Base-by-base conservation (phyloP, 768 basidiomycete species). In the Gloeopeniophorella convolvens region DNA sequence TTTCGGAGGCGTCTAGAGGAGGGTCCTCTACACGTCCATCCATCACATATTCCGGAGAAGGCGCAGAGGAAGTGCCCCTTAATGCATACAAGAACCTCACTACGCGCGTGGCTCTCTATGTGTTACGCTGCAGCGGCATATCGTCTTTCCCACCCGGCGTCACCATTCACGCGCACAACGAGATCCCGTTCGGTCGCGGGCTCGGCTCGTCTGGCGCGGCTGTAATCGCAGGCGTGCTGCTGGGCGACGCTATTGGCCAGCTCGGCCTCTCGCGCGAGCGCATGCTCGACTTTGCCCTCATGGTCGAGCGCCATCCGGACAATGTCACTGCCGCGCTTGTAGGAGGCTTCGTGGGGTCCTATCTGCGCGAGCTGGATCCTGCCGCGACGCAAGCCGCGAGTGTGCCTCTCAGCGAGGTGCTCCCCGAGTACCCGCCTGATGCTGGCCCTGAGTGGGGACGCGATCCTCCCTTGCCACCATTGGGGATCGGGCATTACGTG, bases 281-380 rank as follows among this genome's bases (percentile, higher is more conserved):
- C 21, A 72, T 95, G 60, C 80, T 98, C 54, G 96, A 99, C 70
- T 95, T 89, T 63, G 94, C 95, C 1, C 76, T 99, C 46, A 99
- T 99, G 96, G 93, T 99, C 62, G 96, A 99, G 69, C 79, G 96
- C 15, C 96, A 99, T 65, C 96, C 96, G 13, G 96, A 99, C 68
- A 99, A 99, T 66, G 94, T 99, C 63, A 96, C 96, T 0, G 96
- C 96, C 2, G 95, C 94, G 0, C 80, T 99, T 31, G 78, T 97
- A 15, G 96, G 96, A 30, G 96, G 96, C 0, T 98, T 99, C 67
- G 90, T 97, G 21, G 96, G 96, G 16, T 89, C 88, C 3, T 99
- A 98, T 72, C 77, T 98, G 45, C 79, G 86, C 53, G 95, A 96
- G 66, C 77, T 98, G 40, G 89, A 89, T 59, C 75, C 77, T 9